phyloP scores from a whole-genome alignment of 164 flowering plant genomes.

The Chloranthus sessilifolius region DNA sequence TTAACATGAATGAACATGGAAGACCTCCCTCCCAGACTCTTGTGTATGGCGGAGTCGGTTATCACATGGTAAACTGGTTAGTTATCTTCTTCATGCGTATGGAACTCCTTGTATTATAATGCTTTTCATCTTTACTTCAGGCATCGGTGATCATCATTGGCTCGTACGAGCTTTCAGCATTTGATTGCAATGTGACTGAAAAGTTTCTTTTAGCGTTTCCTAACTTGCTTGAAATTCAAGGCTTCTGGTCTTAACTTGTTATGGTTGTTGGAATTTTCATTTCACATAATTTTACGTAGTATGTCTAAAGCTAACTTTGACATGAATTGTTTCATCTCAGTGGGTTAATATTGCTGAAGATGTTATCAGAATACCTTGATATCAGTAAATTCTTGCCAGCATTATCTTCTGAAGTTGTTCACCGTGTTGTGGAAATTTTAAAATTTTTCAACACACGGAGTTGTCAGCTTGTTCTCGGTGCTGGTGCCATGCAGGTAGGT shows the following conservation, averaged over 20 bases:
- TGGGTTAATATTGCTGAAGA: conserved; percentile 96
- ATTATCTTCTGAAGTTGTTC: conserved; percentile 81
- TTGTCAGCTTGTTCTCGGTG: conserved; percentile 96
- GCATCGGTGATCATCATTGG: too few relatives aligned
- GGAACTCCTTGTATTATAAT: neutral
- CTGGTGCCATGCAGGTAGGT: conserved; percentile 96
- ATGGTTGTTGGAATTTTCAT: neutral
- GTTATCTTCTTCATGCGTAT: conserved; percentile 33
- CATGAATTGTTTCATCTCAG: conserved; percentile 27
- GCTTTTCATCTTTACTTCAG: too few relatives aligned
- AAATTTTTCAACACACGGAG: conserved; percentile 90
- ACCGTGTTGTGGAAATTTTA: conserved; percentile 82
- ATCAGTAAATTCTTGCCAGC: conserved; percentile 72
- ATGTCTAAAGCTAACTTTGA: neutral
- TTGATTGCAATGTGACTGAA: too few relatives aligned
- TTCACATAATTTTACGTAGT: neutral
- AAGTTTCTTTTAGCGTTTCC: neutral
- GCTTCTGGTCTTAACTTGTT: too few relatives aligned
- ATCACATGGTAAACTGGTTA: conserved; percentile 99
- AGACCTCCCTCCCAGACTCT: conserved; percentile 57
- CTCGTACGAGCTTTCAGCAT: too few relatives aligned
- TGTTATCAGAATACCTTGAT: conserved; percentile 94
- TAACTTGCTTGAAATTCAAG: neutral
- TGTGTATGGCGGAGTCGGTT: conserved; percentile 55
- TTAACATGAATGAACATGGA: conserved; percentile 48